Percentiles rank a stretch among this genome's conserved stretches.
Conservation (phyloP, 2,329 filamentous ascomycete genomes). For the Pezicula radicicola region DNA sequence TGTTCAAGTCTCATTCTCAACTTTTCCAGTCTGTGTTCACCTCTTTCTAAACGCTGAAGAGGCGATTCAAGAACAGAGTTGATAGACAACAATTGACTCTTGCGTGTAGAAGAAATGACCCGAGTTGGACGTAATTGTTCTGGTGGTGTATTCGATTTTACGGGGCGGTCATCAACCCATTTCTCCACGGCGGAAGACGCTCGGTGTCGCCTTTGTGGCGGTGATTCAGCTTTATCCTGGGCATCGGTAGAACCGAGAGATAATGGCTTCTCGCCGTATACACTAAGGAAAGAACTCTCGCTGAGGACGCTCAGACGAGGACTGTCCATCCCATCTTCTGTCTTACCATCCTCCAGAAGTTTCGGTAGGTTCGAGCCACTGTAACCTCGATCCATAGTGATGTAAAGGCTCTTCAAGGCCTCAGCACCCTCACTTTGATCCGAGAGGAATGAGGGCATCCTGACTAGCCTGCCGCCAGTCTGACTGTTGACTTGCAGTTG, state of each 20-base stretch:
- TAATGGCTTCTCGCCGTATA: conserved; percentile 51
- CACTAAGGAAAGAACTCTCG: conserved; percentile 64
- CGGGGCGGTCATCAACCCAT: conserved; percentile 27
- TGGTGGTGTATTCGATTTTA: conserved; percentile 7
- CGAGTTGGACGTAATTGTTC: conserved; percentile 2
- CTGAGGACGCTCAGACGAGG: conserved; percentile 63
- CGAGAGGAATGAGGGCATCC: conserved; percentile 64
- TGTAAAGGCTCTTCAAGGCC: conserved; percentile 57
- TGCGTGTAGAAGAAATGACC: conserved; percentile 3
- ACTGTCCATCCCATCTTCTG: conserved; percentile 41
- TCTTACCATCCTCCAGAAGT: conserved; percentile 36
- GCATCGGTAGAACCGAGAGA: conserved; percentile 4
- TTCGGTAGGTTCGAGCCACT: conserved; percentile 50
- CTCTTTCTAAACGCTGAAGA: conserved; percentile 35
- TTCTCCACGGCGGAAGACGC: conserved; percentile 24
- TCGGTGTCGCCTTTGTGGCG: conserved; percentile 12
- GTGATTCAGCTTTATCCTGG: conserved; percentile 9
- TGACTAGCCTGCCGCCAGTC: conserved; percentile 27
- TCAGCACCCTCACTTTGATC: conserved; percentile 57
- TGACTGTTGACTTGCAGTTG: no score
- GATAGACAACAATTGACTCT: conserved; percentile 41
- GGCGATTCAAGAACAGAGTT: conserved; percentile 48
- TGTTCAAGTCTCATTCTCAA: conserved; percentile 32
- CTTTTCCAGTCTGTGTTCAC: conserved; percentile 35
- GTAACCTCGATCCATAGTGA: conserved; percentile 31